Evolutionary conservation across 352 stramenopile genomes (phyloP).

Genomic region (Pythium aquatile): DNA sequence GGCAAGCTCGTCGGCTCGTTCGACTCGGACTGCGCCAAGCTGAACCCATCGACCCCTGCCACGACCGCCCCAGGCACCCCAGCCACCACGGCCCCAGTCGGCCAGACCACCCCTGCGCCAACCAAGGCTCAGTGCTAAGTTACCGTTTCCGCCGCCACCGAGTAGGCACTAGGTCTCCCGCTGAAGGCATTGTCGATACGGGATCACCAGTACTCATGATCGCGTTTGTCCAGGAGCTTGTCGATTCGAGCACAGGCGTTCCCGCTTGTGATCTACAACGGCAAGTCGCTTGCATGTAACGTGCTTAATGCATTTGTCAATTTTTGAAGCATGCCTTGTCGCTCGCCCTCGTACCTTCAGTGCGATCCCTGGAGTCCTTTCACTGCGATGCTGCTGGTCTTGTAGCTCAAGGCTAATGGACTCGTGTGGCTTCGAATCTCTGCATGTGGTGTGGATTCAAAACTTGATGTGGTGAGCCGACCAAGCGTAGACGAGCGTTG

Average conservation of each 20-base stretch:
- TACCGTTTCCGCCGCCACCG: background rate
- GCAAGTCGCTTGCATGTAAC: background rate
- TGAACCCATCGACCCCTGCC: background rate
- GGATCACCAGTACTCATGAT: background rate
- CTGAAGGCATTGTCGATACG: background rate
- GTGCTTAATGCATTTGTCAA: conserved; percentile 4
- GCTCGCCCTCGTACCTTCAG: background rate
- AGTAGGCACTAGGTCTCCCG: background rate
- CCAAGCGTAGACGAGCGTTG: background rate
- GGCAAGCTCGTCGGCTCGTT: conserved; percentile 17
- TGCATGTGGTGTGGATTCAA: too few relatives aligned
- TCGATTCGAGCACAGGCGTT: background rate
- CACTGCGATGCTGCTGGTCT: too few relatives aligned
- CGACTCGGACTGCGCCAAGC: conserved; percentile 6
- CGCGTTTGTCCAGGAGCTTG: background rate
- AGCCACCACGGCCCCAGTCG: background rate
- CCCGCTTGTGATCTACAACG: background rate
- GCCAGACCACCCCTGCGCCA: conserved; percentile 4
- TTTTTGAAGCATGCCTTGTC: background rate
- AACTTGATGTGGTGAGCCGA: too few relatives aligned
- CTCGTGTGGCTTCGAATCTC: too few relatives aligned
- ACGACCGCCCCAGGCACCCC: background rate
- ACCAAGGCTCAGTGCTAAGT: conserved; percentile 1
- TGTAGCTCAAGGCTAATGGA: too few relatives aligned
- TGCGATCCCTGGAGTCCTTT: too few relatives aligned